Evolutionary conservation across 345 rosid species (phyloP), one percentile per base, ranked within the genome.

Genomic region (Bruguiera gymnorhiza): DNA sequence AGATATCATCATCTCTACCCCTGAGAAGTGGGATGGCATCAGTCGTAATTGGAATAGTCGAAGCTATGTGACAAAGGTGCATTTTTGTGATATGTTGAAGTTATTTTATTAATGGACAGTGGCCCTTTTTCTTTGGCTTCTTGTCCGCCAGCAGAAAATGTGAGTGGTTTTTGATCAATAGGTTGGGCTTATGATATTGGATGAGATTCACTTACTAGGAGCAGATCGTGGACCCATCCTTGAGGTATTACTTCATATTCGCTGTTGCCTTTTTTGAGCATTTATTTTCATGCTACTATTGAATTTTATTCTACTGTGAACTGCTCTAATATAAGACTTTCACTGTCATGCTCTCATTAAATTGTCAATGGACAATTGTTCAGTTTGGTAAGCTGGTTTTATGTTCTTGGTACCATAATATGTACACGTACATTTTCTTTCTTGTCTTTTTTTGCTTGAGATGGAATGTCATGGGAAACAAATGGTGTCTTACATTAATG

Each of bases 21-120:
- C 98, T 63, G 98, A 94, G 76, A 94, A 94, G 81, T 94, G 98
- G 98, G 98, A 94, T 84, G 98, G 98, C 62, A 94, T 94, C 62
- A 94, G 98, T 79, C 98, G 98, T 69, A 94, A 94, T 72, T 94
- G 98, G 98, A 95, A 94, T 69, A 89, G 84, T 80, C 86, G 98
- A 80, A 86, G 93, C 86, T 94, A 94, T 79, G 98, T 94, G 32
- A 91, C 86, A 63, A 94, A 94, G 96, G 98, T 89, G 51, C 13
- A 30, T 72, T 67, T 71, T 20, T 57, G 53, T 74, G 11, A 75
- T 72, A 54, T 63, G 58, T 66, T 58, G 52, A n/a, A 67, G 31
- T 75, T 63, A 62, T 71, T 65, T 79, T 21, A 9, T 62, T 0
- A 2, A n/a, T 55, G 20, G 55, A 52, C 26, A 8, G 51, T 65